Evolutionary conservation across 2,329 filamentous ascomycete species (phyloP), one percentile per base, ranked within the genome.

Genomic region (Aspergillus caelatus): DNA sequence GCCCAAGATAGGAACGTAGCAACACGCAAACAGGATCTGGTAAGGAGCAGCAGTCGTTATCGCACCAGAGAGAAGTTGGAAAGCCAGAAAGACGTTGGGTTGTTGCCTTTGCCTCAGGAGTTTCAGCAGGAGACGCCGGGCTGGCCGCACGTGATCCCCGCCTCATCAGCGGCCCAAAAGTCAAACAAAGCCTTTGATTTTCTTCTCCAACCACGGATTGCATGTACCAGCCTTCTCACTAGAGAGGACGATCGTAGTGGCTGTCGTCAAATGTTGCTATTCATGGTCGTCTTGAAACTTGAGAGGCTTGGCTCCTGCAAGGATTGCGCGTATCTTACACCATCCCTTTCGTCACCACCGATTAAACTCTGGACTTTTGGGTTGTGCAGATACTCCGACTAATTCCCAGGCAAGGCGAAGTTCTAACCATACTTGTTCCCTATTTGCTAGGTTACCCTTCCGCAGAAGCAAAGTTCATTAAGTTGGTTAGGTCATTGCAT

Each of bases 141-240:
- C 11, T 55, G 30, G 48, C 30, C 6, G 48, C 58, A 60, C 58
- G 58, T 60, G 58, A 60, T 60, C n/a, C 19, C 30, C 23, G 43
- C 45, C 41, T 52, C 43, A 36, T 36, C 34, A 7, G 34, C 34
- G 5, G 34, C 34, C 34, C 14, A 36, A 46, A 26, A 48, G 11
- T 48, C 45, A 28, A 41, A 41, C 39, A 48, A 23, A 14, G 12
- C 23, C n/a, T 14, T 48, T 30, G 14, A 30, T 28, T 16, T 19
- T 50, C 23, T 10, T 50, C 12, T 19, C 46, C 46, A 50, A 50
- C 46, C 46, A 50, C 46, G 23, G 26, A 26, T 28, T 50, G 21
- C 3, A 48, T 26, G 11, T 48, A 48, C 45, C 41, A 43, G 41
- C 41, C 41, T 43, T 43, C 41, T 36, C 34, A 36, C 34, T 36